Evolutionary conservation across 2,329 filamentous ascomycete genomes (phyloP).

Genomic region (Thermothelomyces thermophilus): DNA sequence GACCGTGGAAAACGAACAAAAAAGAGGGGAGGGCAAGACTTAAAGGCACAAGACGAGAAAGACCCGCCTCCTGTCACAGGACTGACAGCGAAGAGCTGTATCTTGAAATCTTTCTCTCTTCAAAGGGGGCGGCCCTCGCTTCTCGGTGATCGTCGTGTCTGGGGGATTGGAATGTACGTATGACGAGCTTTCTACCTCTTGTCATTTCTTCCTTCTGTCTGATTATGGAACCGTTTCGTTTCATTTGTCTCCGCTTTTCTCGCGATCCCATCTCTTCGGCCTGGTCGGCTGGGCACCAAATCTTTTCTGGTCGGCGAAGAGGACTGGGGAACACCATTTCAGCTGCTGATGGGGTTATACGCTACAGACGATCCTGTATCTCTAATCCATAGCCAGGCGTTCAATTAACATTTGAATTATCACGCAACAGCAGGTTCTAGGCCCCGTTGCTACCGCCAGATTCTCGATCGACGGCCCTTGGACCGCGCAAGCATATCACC

Average conservation of each 20-base stretch:
- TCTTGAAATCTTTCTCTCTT: slow-evolving; percentile 38
- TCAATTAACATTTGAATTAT: slow-evolving; percentile 27
- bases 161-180: slow-evolving; percentile 49
- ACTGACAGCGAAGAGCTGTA: slow-evolving; percentile 59
- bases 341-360: slow-evolving; percentile 32
- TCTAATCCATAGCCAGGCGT: slow-evolving; percentile 27
- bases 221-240: neutral
- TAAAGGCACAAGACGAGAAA: slow-evolving; percentile 17
- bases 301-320: neutral
- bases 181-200: slow-evolving; percentile 37
- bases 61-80: slow-evolving; percentile 31
- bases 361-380: slow-evolving; percentile 36
- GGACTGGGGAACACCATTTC: slow-evolving; percentile 23
- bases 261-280: slow-evolving; percentile 21
- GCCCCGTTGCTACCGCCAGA: neutral
- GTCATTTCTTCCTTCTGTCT: slow-evolving; percentile 28
- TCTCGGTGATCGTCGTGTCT: slow-evolving; percentile 5
- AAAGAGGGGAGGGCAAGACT: slow-evolving; percentile 3
- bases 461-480: slow-evolving; percentile 5
- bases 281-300: slow-evolving; percentile 18
- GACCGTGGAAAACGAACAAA: no score
- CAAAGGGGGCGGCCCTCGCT: slow-evolving; percentile 24
- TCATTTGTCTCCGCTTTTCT: slow-evolving; percentile 17
- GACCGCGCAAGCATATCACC: slow-evolving; percentile 1
- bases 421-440: slow-evolving; percentile 10